Conservation (phyloP, 2,329 filamentous ascomycete species). For the Verticillium longisporum region DNA sequence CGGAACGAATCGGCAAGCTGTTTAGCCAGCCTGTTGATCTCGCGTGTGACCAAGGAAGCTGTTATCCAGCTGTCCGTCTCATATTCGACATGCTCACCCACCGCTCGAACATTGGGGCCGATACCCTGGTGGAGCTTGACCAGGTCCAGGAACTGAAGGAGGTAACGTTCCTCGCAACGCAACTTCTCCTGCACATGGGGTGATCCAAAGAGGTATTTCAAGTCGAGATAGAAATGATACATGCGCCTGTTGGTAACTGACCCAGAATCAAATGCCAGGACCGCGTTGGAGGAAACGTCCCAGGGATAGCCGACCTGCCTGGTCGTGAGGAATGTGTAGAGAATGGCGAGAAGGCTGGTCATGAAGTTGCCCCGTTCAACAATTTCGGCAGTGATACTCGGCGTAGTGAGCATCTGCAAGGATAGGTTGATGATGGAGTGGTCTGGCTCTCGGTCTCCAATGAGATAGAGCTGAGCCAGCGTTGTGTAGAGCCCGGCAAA, state of each 20-base stretch:
- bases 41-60: constrained; percentile 85
- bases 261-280: constrained; percentile 86
- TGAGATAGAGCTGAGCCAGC: constrained; percentile 87
- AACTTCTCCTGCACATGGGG: constrained; percentile 82
- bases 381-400: constrained; percentile 92
- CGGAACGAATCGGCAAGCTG: constrained; percentile 85
- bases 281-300: constrained; percentile 78
- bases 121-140: constrained; percentile 97
- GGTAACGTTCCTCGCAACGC: constrained; percentile 75
- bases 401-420: constrained; percentile 91
- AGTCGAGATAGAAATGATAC: constrained; percentile 95
- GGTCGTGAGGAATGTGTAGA: constrained; percentile 95
- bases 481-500: constrained; percentile 94
- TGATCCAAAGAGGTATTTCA: constrained; percentile 85
- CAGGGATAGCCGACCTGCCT: constrained; percentile 91
- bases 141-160: constrained; percentile 90
- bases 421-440: constrained; percentile 98
- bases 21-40: constrained; percentile 88
- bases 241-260: constrained; percentile 92
- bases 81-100: constrained; percentile 96
- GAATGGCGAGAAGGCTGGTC: constrained; percentile 88
- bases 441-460: constrained; percentile 92
- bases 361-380: constrained; percentile 94
- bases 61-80: constrained; percentile 98
- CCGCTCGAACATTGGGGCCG: constrained; percentile 84